Evolutionary conservation across 148 eudicot genomes (phyloP), one percentile per base, ranked within the genome.

Genomic region (Talinum fruticosum): DNA sequence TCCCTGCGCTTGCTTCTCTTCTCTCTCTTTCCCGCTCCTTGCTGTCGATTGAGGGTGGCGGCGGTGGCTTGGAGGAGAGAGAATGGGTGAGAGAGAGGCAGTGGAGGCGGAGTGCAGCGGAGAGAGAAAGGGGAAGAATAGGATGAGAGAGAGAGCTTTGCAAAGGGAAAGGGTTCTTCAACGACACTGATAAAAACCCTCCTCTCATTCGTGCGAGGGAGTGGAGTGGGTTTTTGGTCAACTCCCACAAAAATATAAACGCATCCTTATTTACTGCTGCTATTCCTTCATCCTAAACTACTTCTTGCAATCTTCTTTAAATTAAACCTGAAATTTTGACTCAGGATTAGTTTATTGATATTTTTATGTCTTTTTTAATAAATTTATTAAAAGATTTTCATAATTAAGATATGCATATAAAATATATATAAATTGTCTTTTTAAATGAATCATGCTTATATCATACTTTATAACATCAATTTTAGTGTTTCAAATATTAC

Each of bases 1-100:
- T 92, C 28, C 66, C 66, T 2, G 33, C 21, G 73, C 69, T 78
- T 79, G 35, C 73, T 72, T 47, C 34, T 30, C 68, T 68, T 51
- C 57, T 51, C n/a, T 51, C 13, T 3, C 47, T 10, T n/a, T n/a
- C n/a, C 10, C 45, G 45, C 69, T 32, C 69, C 14, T 5, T 32
- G 16, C 8, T 32, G 2, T 64, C 6, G 70, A 16, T 37, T 4
- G 72, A 68, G 5, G 45, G 6, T 35, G 72, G 36, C 18, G 41
- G 16, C 1, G 72, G 5, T 3, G 19, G 53, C 0, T 68, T 37
- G 51, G 7, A 24, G 10, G 59, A 71, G 35, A 71, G n/a, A 23
- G 66, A 62, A 62, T 62, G 66, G 66, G n/a, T 8, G 64, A n/a
- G 24, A 57, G 28, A 57, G 29, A 57, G 64, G 24, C 26, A 57